These are phyloP conservation scores for Lipomyces japonicus DNA, from an alignment of 805 yeast genomes.

Conservation along the genomic window DNA sequence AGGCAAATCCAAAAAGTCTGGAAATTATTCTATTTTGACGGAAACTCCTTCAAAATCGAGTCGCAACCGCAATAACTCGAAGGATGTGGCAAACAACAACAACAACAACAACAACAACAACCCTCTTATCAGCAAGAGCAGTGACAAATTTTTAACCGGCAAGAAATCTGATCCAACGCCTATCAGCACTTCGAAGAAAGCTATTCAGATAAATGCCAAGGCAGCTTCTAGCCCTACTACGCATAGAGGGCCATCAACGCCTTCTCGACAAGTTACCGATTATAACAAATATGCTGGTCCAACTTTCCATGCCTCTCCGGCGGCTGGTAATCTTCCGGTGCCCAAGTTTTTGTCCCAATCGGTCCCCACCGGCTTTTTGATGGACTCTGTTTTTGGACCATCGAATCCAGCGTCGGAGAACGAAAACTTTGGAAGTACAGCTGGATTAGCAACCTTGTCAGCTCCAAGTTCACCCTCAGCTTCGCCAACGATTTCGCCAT, in stretches of 20 bases:
- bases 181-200: background rate
- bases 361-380: constrained; percentile 11
- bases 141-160: background rate
- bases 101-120: too few relatives aligned
- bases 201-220: too few relatives aligned
- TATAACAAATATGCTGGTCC: constrained; percentile 30
- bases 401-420: background rate
- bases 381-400: constrained; percentile 7
- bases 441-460: background rate
- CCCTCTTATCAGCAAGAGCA: too few relatives aligned
- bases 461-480: background rate
- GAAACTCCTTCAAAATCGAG: too few relatives aligned
- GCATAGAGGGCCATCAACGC: too few relatives aligned
- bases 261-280: constrained; percentile 6
- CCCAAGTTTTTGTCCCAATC: constrained; percentile 28
- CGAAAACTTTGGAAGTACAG: background rate
- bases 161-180: background rate
- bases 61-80: too few relatives aligned
- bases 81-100: too few relatives aligned
- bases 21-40: too few relatives aligned
- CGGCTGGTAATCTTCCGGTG: constrained; percentile 31
- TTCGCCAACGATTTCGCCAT: background rate
- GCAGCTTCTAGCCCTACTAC: too few relatives aligned
- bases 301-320: constrained; percentile 32
- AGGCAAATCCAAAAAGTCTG: too few relatives aligned